A percentile compares a stretch with the other conserved stretches of the same genome.
phyloP scores from a whole-genome alignment of 805 yeast species.

The Wilhelminamyces savonicus region DNA sequence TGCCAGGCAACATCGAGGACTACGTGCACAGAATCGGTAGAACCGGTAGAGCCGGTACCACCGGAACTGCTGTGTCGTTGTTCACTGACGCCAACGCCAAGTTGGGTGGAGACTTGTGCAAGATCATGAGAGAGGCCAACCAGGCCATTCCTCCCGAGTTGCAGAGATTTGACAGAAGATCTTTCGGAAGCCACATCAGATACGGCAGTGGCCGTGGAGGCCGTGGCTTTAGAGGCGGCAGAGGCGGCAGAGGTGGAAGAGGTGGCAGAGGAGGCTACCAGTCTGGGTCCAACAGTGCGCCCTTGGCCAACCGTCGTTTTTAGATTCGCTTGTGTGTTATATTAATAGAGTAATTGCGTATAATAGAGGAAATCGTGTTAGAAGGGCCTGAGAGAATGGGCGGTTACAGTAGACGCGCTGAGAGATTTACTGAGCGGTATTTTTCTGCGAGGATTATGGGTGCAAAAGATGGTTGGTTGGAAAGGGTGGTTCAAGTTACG shows the following conservation, averaged over 20 bases:
- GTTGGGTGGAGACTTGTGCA: slow-evolving; percentile 84
- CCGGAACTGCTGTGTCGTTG: slow-evolving; percentile 92
- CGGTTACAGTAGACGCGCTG: no score
- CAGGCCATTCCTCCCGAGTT: slow-evolving; percentile 82
- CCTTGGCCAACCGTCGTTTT: slow-evolving; percentile 44
- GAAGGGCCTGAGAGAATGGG: no score
- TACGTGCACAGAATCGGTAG: slow-evolving; percentile 98
- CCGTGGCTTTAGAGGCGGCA: slow-evolving; percentile 46
- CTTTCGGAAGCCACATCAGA: slow-evolving; percentile 56
- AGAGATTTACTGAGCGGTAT: no score
- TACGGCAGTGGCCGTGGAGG: slow-evolving; percentile 53
- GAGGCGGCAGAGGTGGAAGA: slow-evolving; percentile 46
- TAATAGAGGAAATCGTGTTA: no score
- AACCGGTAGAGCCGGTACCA: slow-evolving; percentile 98
- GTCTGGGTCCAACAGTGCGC: slow-evolving; percentile 47
- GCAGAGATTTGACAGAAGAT: slow-evolving; percentile 56
- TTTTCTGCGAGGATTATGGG: no score
- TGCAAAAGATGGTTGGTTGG: no score
- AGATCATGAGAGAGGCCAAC: slow-evolving; percentile 91
- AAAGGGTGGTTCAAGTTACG: no score
- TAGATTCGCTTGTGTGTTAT: no score
- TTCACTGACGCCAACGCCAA: slow-evolving; percentile 84
- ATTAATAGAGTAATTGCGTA: slow-evolving; percentile 2
- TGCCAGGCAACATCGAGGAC: slow-evolving; percentile 98
- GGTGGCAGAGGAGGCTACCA: slow-evolving; percentile 36